These are phyloP conservation scores for Coleophoma eucalyptorum DNA, from an alignment of 2,329 filamentous ascomycete genomes.

Conservation along the genomic window DNA sequence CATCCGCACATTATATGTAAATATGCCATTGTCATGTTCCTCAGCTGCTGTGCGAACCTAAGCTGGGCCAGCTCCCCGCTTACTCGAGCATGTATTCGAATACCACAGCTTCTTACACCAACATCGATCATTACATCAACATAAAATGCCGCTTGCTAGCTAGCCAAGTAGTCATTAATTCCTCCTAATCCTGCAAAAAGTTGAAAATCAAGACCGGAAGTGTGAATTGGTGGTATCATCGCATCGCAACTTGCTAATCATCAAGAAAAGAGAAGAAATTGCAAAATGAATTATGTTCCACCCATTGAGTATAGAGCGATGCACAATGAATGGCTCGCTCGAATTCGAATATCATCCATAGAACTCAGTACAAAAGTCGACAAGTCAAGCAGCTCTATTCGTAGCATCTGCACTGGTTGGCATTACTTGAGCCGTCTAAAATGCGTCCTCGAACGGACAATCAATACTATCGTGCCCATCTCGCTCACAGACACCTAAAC, in stretches of 20 bases:
- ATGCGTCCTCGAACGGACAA: constrained; percentile 85
- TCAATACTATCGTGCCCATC: constrained; percentile 96
- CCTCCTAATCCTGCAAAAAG: constrained; percentile 18
- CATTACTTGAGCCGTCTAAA: constrained; percentile 33
- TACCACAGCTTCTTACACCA: no score
- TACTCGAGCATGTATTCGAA: no score
- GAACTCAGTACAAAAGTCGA: neutral
- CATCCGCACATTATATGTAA: no score
- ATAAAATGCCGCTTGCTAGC: no score
- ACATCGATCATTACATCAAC: no score
- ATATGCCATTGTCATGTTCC: no score
- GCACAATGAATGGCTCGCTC: neutral
- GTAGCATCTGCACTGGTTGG: neutral
- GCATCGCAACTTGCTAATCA: neutral
- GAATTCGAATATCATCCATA: neutral
- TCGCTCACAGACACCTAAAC: constrained; percentile 72
- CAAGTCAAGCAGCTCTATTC: neutral
- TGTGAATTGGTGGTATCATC: neutral
- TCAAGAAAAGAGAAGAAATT: neutral
- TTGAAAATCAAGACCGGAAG: neutral
- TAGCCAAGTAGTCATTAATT: no score
- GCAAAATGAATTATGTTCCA: neutral
- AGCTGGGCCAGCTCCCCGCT: no score
- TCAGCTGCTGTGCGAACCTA: no score
- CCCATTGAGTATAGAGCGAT: neutral